Base-by-base conservation (phyloP, 805 yeast genomes). In the Wickerhamiella azyma region DNA sequence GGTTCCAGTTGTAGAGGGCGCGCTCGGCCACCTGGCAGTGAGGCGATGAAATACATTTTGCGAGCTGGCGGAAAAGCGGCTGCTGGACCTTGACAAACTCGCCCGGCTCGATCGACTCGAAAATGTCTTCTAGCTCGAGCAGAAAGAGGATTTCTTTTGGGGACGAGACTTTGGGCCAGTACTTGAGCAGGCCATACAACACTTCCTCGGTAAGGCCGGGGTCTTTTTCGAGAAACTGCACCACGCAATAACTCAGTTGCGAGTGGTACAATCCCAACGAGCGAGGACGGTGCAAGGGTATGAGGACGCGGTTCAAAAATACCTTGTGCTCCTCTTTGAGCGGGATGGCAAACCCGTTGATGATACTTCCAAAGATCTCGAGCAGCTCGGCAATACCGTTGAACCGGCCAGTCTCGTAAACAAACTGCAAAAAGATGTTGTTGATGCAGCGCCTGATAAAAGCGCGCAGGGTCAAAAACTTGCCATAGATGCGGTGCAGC, bases 21-120 rank as follows among this genome's bases (percentile, higher is more conserved):
- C 94, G 85, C 65, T 92, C 98, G 48, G 94, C 82, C 21, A 92
- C 96, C 70, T 92, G 98, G 70, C 92, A 94, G 67, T 92, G 97
- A 24, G 95, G 85, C 1, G 94, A 83, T 24, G 94, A 75, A 35
- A 92, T 88, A 66, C 97, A 89, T 64, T 83, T 85, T 43, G 95
- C 82, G 53, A 92, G 72, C 66, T 92, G 98, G 26, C 89, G 94
- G 65, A 88, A 88, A 41, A 92, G 68, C 3, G 97, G 97, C 2
- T 86, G 82, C 64, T 88, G 94, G 52, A 92, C 84, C 65, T 85
- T 85, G 53, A 78, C 75, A 61, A 92, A 92, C 65, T 92, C 97
- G 48, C 74, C 69, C 11, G 96, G 94, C 64, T 89, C 96, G 70
- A 89, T 85, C 26, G 85, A 92, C 66, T 92, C 98, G 60, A 88